Conservation (phyloP, 345 rosid genomes). For the Durio zibethinus region DNA sequence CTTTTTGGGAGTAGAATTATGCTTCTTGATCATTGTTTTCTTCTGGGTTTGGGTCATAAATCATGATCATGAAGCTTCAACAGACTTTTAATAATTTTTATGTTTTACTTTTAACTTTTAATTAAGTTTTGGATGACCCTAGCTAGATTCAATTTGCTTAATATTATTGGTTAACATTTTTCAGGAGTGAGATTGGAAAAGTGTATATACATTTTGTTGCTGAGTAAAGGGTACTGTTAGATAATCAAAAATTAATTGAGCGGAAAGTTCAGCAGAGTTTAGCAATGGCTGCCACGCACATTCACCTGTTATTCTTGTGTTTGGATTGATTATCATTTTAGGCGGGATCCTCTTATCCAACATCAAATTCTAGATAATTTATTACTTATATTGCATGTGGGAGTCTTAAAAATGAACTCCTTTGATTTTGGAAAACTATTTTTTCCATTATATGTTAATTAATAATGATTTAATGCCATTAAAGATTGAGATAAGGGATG, state of each 20-base stretch:
- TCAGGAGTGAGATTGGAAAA: neutral
- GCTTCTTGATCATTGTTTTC: neutral
- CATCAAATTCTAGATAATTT: neutral
- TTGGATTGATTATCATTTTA: constrained; percentile 2
- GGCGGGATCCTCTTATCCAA: neutral
- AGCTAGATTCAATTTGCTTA: neutral
- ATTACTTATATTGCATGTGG: neutral
- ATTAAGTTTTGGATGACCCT: neutral
- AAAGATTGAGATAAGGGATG: neutral
- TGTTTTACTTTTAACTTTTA: neutral
- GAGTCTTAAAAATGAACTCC: constrained; percentile 2
- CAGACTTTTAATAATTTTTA: neutral
- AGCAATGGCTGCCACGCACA: neutral
- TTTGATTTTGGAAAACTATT: neutral
- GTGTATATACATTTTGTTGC: neutral
- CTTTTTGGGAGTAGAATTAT: neutral
- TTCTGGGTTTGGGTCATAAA: constrained; percentile 6
- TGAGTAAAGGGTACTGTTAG: neutral
- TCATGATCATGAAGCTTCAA: constrained; percentile 4
- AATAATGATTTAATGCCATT: neutral
- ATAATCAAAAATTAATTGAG: too few species aligned
- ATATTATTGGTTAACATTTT: neutral
- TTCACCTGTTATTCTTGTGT: neutral
- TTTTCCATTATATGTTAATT: neutral
- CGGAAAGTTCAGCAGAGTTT: neutral